Conservation (phyloP, 1,139 yeast genomes). For the Scheffersomyces quercinus region DNA sequence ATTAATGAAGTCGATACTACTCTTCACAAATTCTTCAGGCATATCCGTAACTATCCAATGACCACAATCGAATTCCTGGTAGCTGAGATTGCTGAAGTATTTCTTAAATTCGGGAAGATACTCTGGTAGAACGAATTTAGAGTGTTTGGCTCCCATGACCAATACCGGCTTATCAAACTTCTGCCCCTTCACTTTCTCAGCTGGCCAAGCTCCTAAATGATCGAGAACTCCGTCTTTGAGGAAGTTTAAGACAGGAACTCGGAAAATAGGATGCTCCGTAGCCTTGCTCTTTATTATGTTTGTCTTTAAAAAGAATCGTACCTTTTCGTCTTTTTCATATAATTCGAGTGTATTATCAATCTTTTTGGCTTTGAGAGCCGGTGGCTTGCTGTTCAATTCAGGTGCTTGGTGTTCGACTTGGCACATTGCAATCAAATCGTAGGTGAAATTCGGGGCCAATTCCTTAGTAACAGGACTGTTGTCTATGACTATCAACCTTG, state of each 20-base stretch:
- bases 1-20: slow-evolving; percentile 19
- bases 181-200: slow-evolving; percentile 16
- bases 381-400: not conserved
- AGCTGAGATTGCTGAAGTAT: slow-evolving; percentile 34
- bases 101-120: slow-evolving; percentile 30
- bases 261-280: slow-evolving; percentile 20
- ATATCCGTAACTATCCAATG: slow-evolving; percentile 49
- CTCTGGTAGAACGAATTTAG: slow-evolving; percentile 37
- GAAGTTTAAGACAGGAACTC: slow-evolving; percentile 26
- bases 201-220: slow-evolving; percentile 48
- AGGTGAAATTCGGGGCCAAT: slow-evolving; percentile 25
- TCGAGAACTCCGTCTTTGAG: slow-evolving; percentile 25
- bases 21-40: slow-evolving; percentile 36
- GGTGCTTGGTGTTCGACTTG: slow-evolving; percentile 22
- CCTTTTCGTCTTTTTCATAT: slow-evolving; percentile 24
- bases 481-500: slow-evolving; percentile 46
- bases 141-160: slow-evolving; percentile 42
- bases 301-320: slow-evolving; percentile 30
- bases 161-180: slow-evolving; percentile 38
- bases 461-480: slow-evolving; percentile 41
- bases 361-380: not conserved
- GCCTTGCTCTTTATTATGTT: slow-evolving; percentile 24
- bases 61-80: slow-evolving; percentile 38
- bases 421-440: slow-evolving; percentile 35
- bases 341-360: slow-evolving; percentile 19